Conservation (phyloP, 2,329 filamentous ascomycete species). For the Arthroderma sp. region DNA sequence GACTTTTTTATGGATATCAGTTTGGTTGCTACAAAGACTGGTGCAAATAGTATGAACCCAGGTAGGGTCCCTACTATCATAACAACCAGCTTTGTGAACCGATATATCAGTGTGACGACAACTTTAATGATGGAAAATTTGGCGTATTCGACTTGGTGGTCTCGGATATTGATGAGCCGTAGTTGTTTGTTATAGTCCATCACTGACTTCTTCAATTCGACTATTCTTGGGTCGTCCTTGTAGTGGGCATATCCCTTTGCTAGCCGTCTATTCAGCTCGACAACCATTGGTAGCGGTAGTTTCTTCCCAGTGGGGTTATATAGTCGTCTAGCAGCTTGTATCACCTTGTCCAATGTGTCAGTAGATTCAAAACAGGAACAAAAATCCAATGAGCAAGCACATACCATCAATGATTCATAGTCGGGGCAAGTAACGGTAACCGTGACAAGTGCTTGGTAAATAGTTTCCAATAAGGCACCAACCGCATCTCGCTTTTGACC, state of each 20-base stretch:
- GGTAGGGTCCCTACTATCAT: slow-evolving; percentile 73
- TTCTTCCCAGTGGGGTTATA: slow-evolving; percentile 95
- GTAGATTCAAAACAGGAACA: slow-evolving; percentile 4
- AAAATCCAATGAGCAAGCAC: slow-evolving; percentile 9
- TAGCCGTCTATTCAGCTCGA: slow-evolving; percentile 84
- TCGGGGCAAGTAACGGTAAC: slow-evolving; percentile 89
- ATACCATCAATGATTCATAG: slow-evolving; percentile 84
- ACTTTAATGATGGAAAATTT: slow-evolving; percentile 68
- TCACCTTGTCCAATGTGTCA: slow-evolving; percentile 44
- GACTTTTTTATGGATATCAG: slow-evolving; percentile 71
- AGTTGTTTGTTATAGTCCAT: slow-evolving; percentile 78
- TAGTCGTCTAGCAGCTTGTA: slow-evolving; percentile 81
- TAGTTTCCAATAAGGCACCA: slow-evolving; percentile 67
- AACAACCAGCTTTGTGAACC: slow-evolving; percentile 61
- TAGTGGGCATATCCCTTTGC: slow-evolving; percentile 85
- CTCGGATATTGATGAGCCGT: slow-evolving; percentile 71
- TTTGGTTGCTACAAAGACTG: slow-evolving; percentile 75
- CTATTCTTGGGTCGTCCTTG: slow-evolving; percentile 78
- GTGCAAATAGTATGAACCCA: slow-evolving; percentile 73
- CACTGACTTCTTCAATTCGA: slow-evolving; percentile 60
- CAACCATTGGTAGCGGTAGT: slow-evolving; percentile 77
- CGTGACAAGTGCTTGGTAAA: slow-evolving; percentile 70
- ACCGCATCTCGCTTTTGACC: slow-evolving; percentile 80
- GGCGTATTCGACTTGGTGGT: slow-evolving; percentile 89
- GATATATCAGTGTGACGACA: slow-evolving; percentile 63